Conservation (phyloP, 768 basidiomycete genomes). For the Hericium rajendrae region DNA sequence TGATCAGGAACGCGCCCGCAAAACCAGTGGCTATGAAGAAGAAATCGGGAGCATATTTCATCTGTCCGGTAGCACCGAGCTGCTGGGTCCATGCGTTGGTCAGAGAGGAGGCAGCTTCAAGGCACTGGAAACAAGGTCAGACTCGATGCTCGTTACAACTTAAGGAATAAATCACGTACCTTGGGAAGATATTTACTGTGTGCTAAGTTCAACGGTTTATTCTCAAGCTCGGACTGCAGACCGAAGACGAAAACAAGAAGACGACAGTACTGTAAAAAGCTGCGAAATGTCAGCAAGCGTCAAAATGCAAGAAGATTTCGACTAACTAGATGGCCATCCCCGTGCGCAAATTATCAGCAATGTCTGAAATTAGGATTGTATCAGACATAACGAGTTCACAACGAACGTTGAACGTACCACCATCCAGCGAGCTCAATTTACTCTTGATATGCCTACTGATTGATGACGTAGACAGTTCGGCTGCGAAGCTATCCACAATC, state of each 20-base stretch:
- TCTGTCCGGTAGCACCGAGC: slow-evolving; percentile 6
- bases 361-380: not conserved
- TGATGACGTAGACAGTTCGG: not conserved
- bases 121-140: slow-evolving; percentile 5
- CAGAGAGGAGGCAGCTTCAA: slow-evolving; percentile 6
- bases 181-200: slow-evolving; percentile 4
- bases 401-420: not conserved
- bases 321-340: not conserved
- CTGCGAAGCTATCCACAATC: not conserved
- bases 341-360: not conserved
- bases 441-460: not conserved
- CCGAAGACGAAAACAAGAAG: slow-evolving; percentile 12
- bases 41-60: slow-evolving; percentile 11
- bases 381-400: not conserved
- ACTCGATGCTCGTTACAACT: not conserved
- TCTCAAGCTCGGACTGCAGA: slow-evolving; percentile 3
- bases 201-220: not conserved
- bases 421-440: not conserved
- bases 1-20: slow-evolving; percentile 11
- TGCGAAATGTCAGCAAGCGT: not conserved
- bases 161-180: not conserved
- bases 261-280: slow-evolving; percentile 11
- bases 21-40: slow-evolving; percentile 14
- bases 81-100: slow-evolving; percentile 8
- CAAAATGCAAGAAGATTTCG: not conserved